Percentiles rank a stretch among this genome's conserved stretches.
phyloP scores from a whole-genome alignment of 140 eudicot genomes.

The Flaveria floridana region DNA sequence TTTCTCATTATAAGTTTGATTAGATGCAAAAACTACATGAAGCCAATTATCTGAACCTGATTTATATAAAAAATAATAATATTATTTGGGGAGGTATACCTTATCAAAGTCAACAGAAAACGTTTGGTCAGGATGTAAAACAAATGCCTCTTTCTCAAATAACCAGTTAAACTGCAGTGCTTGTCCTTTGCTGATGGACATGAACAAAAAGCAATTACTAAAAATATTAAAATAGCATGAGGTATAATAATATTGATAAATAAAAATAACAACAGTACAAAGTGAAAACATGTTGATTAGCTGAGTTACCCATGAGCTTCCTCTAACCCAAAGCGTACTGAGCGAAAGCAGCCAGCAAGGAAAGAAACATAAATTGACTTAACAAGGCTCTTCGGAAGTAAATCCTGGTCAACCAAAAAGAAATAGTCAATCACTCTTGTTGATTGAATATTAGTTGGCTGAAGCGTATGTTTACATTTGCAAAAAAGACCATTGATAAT shows the following conservation, averaged over 20 bases:
- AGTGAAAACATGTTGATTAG: not conserved
- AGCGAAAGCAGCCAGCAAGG: conserved; percentile 97
- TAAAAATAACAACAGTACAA: not conserved
- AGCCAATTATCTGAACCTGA: conserved; percentile 2
- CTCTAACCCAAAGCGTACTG: conserved; percentile 92
- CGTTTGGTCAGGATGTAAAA: conserved; percentile 60
- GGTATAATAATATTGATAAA: not conserved
- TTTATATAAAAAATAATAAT: not conserved
- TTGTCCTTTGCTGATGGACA: conserved; percentile 75
- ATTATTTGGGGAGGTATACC: conserved; percentile 39
- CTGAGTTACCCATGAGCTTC: conserved; percentile 92
- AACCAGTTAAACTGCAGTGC: conserved; percentile 95
- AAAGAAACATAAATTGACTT: conserved; percentile 89
- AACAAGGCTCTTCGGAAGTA: conserved; percentile 62
- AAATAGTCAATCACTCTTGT: conserved; percentile 8
- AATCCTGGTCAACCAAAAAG: conserved; percentile 49
- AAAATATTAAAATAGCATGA: not conserved
- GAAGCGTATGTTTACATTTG: not conserved
- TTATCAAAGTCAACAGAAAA: conserved; percentile 83
- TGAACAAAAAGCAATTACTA: not conserved
- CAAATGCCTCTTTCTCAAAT: conserved; percentile 73
- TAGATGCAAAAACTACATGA: not conserved
- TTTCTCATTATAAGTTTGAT: not conserved
- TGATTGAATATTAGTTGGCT: conserved; percentile 9
- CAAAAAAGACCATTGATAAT: not conserved